These are phyloP conservation scores for Moniliella sp. DNA, from an alignment of 1,284 basidiomycete genomes.

Conservation along the genomic window DNA sequence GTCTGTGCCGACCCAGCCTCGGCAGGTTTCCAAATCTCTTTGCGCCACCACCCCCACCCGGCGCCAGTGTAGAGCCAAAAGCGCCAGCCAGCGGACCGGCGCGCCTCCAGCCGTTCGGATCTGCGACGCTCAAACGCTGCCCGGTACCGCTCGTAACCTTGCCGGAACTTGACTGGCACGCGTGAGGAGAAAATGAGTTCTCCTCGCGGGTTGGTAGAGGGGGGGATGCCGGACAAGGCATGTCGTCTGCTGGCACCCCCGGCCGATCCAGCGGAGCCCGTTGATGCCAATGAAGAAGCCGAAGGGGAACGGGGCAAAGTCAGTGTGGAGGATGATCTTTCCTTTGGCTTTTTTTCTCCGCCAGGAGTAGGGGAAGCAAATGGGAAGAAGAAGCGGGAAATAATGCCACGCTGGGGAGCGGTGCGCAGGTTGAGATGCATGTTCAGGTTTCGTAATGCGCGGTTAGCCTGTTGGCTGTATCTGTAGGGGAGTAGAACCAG, in stretches of 20 bases:
- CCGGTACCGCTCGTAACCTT: slow-evolving; percentile 78
- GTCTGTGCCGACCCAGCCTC: slow-evolving; percentile 2
- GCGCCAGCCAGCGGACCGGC: neutral
- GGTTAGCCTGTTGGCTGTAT: slow-evolving; percentile 88
- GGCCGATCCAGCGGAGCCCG: neutral
- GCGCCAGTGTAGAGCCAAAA: slow-evolving; percentile 1
- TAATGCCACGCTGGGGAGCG: slow-evolving; percentile 33
- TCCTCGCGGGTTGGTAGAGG: slow-evolving; percentile 67
- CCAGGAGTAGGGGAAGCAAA: slow-evolving; percentile 3
- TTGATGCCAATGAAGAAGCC: neutral
- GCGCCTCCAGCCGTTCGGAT: slow-evolving; percentile 40
- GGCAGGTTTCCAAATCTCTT: neutral
- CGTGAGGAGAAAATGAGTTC: slow-evolving; percentile 85
- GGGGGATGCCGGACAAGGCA: slow-evolving; percentile 58
- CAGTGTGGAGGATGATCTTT: neutral
- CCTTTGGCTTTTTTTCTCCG: slow-evolving; percentile 1
- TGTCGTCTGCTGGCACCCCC: neutral
- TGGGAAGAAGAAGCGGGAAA: neutral
- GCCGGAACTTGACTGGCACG: slow-evolving; percentile 59
- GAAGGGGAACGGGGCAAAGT: neutral
- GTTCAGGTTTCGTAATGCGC: slow-evolving; percentile 70
- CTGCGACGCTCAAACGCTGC: slow-evolving; percentile 65
- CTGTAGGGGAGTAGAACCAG: neutral
- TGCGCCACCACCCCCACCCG: neutral
- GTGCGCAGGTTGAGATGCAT: slow-evolving; percentile 86